A percentile compares a stretch with the other conserved stretches of the same genome.
These are phyloP conservation scores for Eucalyptus cloeziana DNA, from an alignment of 345 rosid genomes.

Conservation along the genomic window DNA sequence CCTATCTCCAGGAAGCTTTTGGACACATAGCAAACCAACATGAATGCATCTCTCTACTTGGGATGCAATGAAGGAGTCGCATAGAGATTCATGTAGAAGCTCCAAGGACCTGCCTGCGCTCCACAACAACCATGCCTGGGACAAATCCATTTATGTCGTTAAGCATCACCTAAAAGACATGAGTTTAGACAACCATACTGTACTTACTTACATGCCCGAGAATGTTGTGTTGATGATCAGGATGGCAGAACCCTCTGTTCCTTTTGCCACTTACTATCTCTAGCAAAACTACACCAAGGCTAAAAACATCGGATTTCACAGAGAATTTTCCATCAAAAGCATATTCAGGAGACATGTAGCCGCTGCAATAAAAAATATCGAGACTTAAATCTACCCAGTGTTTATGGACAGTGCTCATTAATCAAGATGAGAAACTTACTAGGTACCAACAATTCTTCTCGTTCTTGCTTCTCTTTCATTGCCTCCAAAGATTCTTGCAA, in stretches of 20 bases:
- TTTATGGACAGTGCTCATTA: background rate
- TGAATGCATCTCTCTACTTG: background rate
- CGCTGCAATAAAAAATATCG: background rate
- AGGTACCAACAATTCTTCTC: background rate
- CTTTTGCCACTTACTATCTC: conserved; percentile 38
- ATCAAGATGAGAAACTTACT: background rate
- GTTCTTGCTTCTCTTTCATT: background rate
- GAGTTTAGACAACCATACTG: background rate
- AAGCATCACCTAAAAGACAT: background rate
- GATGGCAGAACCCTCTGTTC: conserved; percentile 26
- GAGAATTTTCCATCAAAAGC: conserved; percentile 31
- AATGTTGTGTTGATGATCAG: conserved; percentile 5
- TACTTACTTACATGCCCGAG: background rate
- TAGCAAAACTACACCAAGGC: conserved; percentile 28
- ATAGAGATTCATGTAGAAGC: background rate
- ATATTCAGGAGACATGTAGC: background rate
- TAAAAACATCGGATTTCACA: conserved; percentile 31
- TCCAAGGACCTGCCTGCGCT: background rate
- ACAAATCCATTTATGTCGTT: background rate
- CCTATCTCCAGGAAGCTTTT: conserved; percentile 1
- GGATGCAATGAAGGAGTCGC: background rate
- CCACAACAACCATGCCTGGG: conserved; percentile 18
- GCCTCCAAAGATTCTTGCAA: background rate
- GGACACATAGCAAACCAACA: conserved; percentile 8
- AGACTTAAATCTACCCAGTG: background rate